Evolutionary conservation across 768 basidiomycete genomes (phyloP), one percentile per base, ranked within the genome.

Genomic region (Pilatotrama ljubarskyi): DNA sequence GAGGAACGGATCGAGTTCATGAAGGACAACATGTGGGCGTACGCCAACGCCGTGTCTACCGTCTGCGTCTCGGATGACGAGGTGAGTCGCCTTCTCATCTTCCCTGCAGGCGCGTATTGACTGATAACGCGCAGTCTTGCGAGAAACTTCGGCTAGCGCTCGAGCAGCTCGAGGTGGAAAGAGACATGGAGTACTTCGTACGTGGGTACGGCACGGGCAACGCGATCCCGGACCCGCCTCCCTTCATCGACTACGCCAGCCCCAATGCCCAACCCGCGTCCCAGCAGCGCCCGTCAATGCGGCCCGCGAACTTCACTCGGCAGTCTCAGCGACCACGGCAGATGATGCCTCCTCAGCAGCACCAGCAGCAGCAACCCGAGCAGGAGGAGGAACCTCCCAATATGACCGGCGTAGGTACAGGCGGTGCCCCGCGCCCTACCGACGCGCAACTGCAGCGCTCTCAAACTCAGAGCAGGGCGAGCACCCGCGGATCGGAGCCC

Each of bases 51-150:
- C 0, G 88, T 97, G n/a, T 97, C 95, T 14, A 92, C 90, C 11
- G 91, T 95, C 14, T 98, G 97, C 66, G 95, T 99, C 17, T 78
- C 87, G 11, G 97, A 98, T 70, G 97, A 99, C 67, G 93, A 96
- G 85, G 93, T 94, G 82, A 77, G 56, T 59, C 35, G 42, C 6
- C 17, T 18, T 14, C 22, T 37, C 15, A 9, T 35, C 18, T 56
- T 3, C 13, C 24, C 7, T 17, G 36, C 26, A 24, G 26, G 24
- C 44, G 29, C 50, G 47, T 15, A 55, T 46, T 49, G 57, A 63
- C 26, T 51, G 20, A 20, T 35, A 32, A 43, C 42, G 26, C 32
- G 6, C 22, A 98, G 96, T 93, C 93, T 0, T 98, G 95, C 73
- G 97, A 99, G 75, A 83, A 87, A 44, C 80, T 95, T 52, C 84